Evolutionary conservation across 306 rosid species (phyloP).

Genomic region (Acmispon strigosus): DNA sequence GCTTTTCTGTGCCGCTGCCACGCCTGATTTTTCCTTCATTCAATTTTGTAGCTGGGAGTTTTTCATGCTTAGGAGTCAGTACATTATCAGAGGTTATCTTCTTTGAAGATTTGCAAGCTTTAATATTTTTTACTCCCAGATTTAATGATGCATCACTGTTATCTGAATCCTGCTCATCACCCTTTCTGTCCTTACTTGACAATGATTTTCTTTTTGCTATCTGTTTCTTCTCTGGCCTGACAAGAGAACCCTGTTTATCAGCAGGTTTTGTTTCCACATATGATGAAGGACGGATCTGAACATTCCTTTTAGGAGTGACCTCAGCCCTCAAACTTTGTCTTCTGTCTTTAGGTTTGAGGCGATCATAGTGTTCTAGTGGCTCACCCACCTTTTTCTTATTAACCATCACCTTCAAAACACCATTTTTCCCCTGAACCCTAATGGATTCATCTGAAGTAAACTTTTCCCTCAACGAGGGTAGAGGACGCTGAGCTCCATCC

Average conservation of each 20-base stretch:
- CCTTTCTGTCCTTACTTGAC: conserved; percentile 51
- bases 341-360: conserved; percentile 40
- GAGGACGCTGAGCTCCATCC: conserved; percentile 39
- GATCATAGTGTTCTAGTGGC: conserved; percentile 34
- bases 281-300: conserved; percentile 26
- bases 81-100: conserved; percentile 40
- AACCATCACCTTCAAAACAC: conserved; percentile 90
- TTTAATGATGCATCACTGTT: conserved; percentile 63
- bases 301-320: conserved; percentile 45
- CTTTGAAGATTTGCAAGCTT: conserved; percentile 42
- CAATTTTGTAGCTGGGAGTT: conserved; percentile 30
- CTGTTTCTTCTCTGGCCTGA: conserved; percentile 45
- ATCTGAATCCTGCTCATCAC: conserved; percentile 52
- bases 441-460: conserved; percentile 64
- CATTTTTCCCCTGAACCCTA: conserved; percentile 94
- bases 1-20: conserved; percentile 95
- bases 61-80: conserved; percentile 54
- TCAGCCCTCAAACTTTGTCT: conserved; percentile 43
- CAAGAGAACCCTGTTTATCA: conserved; percentile 38
- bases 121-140: conserved; percentile 39
- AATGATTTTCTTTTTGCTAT: conserved; percentile 34
- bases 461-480: conserved; percentile 46
- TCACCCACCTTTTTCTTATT: conserved; percentile 53
- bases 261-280: conserved; percentile 35
- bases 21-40: conserved; percentile 78